Conservation (phyloP, 2,329 filamentous ascomycete genomes). For the Hortaea werneckii region DNA sequence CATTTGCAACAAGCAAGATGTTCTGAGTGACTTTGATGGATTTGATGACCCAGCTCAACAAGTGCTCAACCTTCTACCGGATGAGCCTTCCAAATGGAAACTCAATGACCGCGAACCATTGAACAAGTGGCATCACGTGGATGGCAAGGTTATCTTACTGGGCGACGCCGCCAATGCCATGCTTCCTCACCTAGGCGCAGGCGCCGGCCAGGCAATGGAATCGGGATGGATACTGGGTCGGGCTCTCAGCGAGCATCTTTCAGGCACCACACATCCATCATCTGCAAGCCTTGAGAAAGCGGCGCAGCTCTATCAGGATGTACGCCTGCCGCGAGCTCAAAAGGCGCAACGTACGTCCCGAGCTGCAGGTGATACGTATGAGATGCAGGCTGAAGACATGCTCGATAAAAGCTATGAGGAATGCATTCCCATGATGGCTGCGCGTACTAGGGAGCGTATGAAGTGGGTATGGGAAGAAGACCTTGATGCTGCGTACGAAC, state of each 20-base stretch:
- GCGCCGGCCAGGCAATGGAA: conserved; percentile 35
- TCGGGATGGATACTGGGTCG: conserved; percentile 36
- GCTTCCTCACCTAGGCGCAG: conserved; percentile 37
- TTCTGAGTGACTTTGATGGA: conserved; percentile 13
- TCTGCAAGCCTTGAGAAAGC: conserved; percentile 13
- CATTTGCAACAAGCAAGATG: conserved; percentile 17
- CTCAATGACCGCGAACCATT: conserved; percentile 19
- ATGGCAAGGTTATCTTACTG: conserved; percentile 36
- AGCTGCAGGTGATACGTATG: conserved; percentile 26
- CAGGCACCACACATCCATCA: conserved; percentile 3
- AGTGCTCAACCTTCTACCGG: conserved; percentile 15
- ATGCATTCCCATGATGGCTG: conserved; percentile 24
- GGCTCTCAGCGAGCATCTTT: conserved; percentile 21
- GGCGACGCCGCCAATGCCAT: conserved; percentile 56
- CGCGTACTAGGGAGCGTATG: conserved; percentile 26
- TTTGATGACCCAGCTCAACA: conserved; percentile 19
- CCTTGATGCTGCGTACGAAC: conserved; percentile 21
- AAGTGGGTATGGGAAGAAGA: conserved; percentile 20
- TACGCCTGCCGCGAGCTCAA: conserved; percentile 26
- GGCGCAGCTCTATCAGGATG: conserved; percentile 25
- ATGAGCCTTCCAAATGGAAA: conserved; percentile 15
- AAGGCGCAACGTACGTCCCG: conserved; percentile 24
- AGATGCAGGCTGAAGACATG: conserved; percentile 28
- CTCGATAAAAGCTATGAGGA: conserved; percentile 27
- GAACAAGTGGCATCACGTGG: conserved; percentile 33